Evolutionary conservation across 768 basidiomycete species (phyloP).

Genomic region (Suillus occidentalis): DNA sequence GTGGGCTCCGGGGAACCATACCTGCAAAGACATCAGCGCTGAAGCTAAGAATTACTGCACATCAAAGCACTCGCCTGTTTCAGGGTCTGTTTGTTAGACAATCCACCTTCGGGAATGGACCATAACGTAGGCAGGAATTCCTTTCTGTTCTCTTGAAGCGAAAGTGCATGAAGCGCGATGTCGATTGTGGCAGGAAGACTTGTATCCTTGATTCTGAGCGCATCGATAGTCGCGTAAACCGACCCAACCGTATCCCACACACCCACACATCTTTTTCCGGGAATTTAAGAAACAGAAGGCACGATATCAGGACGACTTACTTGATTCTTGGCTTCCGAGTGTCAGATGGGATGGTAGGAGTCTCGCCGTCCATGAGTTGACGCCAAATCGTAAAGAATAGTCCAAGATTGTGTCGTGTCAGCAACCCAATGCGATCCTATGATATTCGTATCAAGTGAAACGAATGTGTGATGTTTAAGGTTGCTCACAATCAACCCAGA

Average conservation of each 20-base stretch:
- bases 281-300: background rate
- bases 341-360: constrained; percentile 7
- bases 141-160: constrained; percentile 26
- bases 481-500: constrained; percentile 9
- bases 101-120: constrained; percentile 8
- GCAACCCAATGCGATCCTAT: constrained; percentile 20
- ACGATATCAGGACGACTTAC: background rate
- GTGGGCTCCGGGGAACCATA: constrained; percentile 30
- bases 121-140: constrained; percentile 25
- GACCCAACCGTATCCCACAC: constrained; percentile 27
- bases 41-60: background rate
- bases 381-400: constrained; percentile 16
- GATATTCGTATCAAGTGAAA: background rate
- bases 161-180: constrained; percentile 26
- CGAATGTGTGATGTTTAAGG: background rate
- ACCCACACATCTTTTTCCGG: constrained; percentile 15
- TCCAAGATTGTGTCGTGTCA: constrained; percentile 12
- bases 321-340: background rate
- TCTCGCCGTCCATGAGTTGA: constrained; percentile 7
- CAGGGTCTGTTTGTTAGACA: constrained; percentile 11
- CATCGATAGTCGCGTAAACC: constrained; percentile 9
- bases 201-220: constrained; percentile 20
- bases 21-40: constrained; percentile 12
- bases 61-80: constrained; percentile 12
- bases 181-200: constrained; percentile 17